Evolutionary conservation across 2,329 filamentous ascomycete species (phyloP), one percentile per base, ranked within the genome.

Genomic region (Hirsutella minnesotensis): DNA sequence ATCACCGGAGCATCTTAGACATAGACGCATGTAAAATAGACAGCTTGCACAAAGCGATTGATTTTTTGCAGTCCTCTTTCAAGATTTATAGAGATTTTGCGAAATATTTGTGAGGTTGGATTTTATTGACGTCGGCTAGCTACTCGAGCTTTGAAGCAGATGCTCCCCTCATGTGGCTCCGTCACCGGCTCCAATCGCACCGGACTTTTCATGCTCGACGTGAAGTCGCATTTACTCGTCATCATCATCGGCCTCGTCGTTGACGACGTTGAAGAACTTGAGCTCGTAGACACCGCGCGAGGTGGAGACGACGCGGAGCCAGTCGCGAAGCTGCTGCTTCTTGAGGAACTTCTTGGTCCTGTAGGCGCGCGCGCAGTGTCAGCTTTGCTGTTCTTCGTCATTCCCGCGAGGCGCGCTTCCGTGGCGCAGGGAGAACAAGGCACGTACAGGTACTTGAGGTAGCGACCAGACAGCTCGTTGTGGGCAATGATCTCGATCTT

Each of bases 271-370:
- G 88, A 94, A 98, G 89, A 98, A 98, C 78, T 94, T 89, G 72
- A 98, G 84, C 79, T 95, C 89, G 78, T 98, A 98, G 55, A 95
- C 89, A 66, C 92, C 90, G 77, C 90, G 90, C 69, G 85, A 88
- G 67, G 90, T 96, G 59, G 88, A 94, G 64, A 98, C 92, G 60
- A 98, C 90, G 63, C 92, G 89, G 65, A 98, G 86, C 92, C 92
- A 98, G 79, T 98, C 92, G 75, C 92, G 87, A 68, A 98, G 86
- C 81, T 96, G 90, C 79, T 95, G 87, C 86, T 98, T 98, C 88
- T 98, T 98, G 72, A 98, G 84, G 84, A 95, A 98, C 81, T 98
- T 98, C 87, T 98, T 98, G 70, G 92, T 98, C 68, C 87, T 94
- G 48, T n/a, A 35, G 27, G 31, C 10, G 38, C 34, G 13, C 41